Evolutionary conservation across 2,329 filamentous ascomycete species (phyloP).

Genomic region (Cryphonectria naterciae): DNA sequence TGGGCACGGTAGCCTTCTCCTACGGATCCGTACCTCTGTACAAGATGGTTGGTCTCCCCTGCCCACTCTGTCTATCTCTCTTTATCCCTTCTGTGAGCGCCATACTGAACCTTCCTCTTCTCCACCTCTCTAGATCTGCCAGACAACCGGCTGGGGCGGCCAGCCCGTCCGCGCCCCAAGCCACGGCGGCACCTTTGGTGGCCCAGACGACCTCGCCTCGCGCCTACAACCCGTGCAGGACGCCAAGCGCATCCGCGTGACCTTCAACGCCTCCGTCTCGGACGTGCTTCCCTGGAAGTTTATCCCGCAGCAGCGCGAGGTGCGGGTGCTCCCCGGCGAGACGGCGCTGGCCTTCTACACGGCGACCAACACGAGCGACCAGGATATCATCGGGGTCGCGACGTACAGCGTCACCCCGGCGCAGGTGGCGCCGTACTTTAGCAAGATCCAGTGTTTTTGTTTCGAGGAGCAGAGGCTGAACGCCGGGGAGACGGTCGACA

Average conservation of each 20-base stretch:
- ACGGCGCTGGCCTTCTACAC: conserved; percentile 98
- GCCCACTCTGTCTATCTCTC: too few species aligned
- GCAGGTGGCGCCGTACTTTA: conserved; percentile 96
- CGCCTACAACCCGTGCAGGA: conserved; percentile 80
- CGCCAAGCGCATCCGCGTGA: conserved; percentile 87
- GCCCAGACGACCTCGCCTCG: conserved; percentile 67
- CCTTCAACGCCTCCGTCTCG: conserved; percentile 93
- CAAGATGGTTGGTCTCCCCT: conserved; percentile 70
- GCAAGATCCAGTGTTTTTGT: conserved; percentile 99
- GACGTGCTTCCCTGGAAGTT: conserved; percentile 98
- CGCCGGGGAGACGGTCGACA: conserved; percentile 95
- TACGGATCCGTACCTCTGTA: conserved; percentile 87
- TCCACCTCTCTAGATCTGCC: conserved; percentile 65
- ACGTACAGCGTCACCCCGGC: conserved; percentile 97
- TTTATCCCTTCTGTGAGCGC: background rate
- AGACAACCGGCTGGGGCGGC: conserved; percentile 88
- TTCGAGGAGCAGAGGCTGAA: conserved; percentile 96
- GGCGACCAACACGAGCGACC: conserved; percentile 85
- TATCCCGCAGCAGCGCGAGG: conserved; percentile 92
- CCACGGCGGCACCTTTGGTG: conserved; percentile 54
- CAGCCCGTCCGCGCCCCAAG: conserved; percentile 84
- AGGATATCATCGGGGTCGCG: conserved; percentile 96
- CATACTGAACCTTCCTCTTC: conserved; percentile 11
- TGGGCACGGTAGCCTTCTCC: conserved; percentile 78
- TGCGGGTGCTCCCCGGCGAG: conserved; percentile 91